phyloP scores from a whole-genome alignment of 805 yeast genomes.

The Metschnikowia colocasiae region DNA sequence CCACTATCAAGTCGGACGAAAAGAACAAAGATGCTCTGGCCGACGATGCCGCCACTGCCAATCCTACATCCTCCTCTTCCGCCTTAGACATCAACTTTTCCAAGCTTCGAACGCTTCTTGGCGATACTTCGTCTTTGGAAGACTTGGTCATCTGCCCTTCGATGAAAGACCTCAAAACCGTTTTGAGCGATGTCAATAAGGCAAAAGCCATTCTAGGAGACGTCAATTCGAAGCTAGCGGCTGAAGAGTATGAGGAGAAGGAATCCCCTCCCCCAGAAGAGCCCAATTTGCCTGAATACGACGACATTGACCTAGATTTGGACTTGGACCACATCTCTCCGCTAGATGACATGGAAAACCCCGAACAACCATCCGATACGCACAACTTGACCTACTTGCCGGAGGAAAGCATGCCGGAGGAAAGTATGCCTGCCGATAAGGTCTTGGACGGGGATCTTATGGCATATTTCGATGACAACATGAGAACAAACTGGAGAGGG shows the following conservation, averaged over 20 bases:
- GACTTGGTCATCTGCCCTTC: conserved; percentile 63
- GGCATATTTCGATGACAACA: conserved; percentile 75
- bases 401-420: not conserved
- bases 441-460: conserved; percentile 60
- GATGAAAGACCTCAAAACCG: conserved; percentile 53
- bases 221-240: conserved; percentile 34
- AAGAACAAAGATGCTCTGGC: conserved; percentile 7
- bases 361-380: conserved; percentile 6
- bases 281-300: conserved; percentile 8
- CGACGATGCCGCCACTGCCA: not conserved
- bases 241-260: conserved; percentile 13
- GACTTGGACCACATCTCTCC: conserved; percentile 8
- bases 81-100: conserved; percentile 18
- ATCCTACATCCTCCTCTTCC: conserved; percentile 1
- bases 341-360: conserved; percentile 6
- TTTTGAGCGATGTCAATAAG: conserved; percentile 50
- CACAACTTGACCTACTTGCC: not conserved
- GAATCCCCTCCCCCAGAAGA: not conserved
- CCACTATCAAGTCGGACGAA: conserved; percentile 23
- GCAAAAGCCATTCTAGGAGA: conserved; percentile 45
- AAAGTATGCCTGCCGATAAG: conserved; percentile 9
- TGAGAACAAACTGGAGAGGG: conserved; percentile 81
- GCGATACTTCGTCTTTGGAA: conserved; percentile 20
- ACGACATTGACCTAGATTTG: conserved; percentile 25
- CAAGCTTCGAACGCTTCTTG: conserved; percentile 21